Evolutionary conservation across 2,329 filamentous ascomycete species (phyloP).

Genomic region (Ascochyta pisi): DNA sequence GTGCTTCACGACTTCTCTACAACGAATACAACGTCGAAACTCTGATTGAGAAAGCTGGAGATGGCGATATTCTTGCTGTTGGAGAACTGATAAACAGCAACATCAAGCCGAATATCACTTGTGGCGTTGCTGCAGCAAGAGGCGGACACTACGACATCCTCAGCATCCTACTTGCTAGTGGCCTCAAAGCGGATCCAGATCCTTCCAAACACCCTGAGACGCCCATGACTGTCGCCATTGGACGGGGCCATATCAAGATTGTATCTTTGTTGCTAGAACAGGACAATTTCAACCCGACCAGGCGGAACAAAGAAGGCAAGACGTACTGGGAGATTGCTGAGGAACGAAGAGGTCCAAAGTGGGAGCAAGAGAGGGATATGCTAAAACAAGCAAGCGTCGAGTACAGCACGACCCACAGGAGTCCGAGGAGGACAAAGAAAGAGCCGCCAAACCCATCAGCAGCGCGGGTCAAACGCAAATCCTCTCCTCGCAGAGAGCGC

Average conservation of each 20-base stretch:
- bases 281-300: conserved; percentile 81
- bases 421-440: conserved; percentile 44
- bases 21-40: conserved; percentile 59
- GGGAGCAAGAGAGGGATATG: conserved; percentile 85
- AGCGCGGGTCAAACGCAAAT: conserved; percentile 42
- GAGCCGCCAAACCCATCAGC: conserved; percentile 37
- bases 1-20: conserved; percentile 54
- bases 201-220: conserved; percentile 85
- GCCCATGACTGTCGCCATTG: conserved; percentile 92
- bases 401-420: conserved; percentile 46
- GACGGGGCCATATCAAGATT: conserved; percentile 83
- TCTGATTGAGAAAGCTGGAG: conserved; percentile 55
- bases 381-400: conserved; percentile 78
- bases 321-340: conserved; percentile 89
- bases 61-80: conserved; percentile 58
- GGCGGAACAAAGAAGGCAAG: conserved; percentile 72
- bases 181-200: conserved; percentile 58
- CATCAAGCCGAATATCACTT: conserved; percentile 75
- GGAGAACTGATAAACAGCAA: conserved; percentile 57
- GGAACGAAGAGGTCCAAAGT: conserved; percentile 82
- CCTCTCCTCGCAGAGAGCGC: conserved; percentile 42
- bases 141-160: conserved; percentile 90
- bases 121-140: conserved; percentile 87
- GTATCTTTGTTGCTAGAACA: conserved; percentile 81
- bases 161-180: conserved; percentile 68